phyloP scores from a whole-genome alignment of 2,329 filamentous ascomycete genomes.

The Periconia sp. region DNA sequence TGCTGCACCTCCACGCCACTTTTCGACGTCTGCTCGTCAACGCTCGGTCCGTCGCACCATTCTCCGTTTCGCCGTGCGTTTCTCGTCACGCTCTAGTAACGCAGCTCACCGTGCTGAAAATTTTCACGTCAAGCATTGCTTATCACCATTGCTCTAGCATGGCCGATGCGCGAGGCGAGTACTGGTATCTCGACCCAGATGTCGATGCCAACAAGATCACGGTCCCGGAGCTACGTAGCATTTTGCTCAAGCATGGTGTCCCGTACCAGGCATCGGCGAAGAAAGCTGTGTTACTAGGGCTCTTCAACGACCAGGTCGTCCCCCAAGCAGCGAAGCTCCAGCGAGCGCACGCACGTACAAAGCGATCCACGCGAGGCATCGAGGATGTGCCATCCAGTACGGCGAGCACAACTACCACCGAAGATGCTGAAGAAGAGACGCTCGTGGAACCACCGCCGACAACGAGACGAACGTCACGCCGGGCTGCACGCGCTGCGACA shows the following conservation, averaged over 20 bases:
- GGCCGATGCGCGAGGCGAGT: slow-evolving; percentile 43
- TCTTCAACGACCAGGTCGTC: slow-evolving; percentile 80
- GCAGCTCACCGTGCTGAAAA: too few relatives aligned
- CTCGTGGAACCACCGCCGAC: slow-evolving; percentile 52
- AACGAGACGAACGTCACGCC: too few relatives aligned
- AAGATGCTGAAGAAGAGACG: slow-evolving; percentile 44
- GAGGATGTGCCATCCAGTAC: slow-evolving; percentile 69
- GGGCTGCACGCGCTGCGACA: slow-evolving; percentile 42
- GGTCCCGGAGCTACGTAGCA: slow-evolving; percentile 85
- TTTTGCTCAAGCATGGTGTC: slow-evolving; percentile 87
- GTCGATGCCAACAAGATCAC: slow-evolving; percentile 87
- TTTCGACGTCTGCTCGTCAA: too few relatives aligned
- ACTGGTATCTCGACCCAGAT: slow-evolving; percentile 77
- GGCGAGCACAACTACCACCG: slow-evolving; percentile 59
- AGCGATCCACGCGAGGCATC: slow-evolving; percentile 88
- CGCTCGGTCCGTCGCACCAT: too few relatives aligned
- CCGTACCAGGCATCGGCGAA: slow-evolving; percentile 88
- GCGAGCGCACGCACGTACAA: slow-evolving; percentile 75
- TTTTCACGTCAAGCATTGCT: too few relatives aligned
- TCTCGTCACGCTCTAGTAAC: too few relatives aligned
- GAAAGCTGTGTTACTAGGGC: slow-evolving; percentile 83
- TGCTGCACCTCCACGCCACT: too few relatives aligned
- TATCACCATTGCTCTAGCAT: too few relatives aligned
- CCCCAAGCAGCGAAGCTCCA: slow-evolving; percentile 81
- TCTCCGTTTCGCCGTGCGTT: too few relatives aligned